Base-by-base conservation (phyloP, 208 protist species). In the Crithidia mellificae region DNA sequence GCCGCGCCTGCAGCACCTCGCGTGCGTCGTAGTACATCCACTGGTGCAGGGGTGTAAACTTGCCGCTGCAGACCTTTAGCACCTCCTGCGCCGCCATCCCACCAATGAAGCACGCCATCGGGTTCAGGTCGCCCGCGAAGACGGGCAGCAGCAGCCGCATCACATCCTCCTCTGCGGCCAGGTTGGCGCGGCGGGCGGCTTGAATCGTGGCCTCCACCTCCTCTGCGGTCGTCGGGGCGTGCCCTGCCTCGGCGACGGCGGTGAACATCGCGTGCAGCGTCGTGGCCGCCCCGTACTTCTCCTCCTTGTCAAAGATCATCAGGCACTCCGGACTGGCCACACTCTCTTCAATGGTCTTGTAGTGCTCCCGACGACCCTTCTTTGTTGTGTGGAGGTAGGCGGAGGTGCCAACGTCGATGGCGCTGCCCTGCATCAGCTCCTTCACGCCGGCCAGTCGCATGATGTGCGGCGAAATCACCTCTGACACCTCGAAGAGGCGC, bases 11-110 rank as follows among this genome's bases (percentile, higher is more conserved):
- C 30, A 97, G 77, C 49, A 94, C 46, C 74, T 99, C 98, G 12
- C 97, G 74, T 24, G 81, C 84, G 68, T 99, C 98, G 77, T 97
- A 99, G 83, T 98, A 98, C 17, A 98, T 38, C 91, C 91, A 99
- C 71, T 98, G 97, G 22, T 91, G 72, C n/a, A 99, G 68, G 8
- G 98, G 98, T 0, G 89, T 93, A 78, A 98, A 99, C 86, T 99
- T 99, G 25, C 95, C 95, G 47, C 91, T 95, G 68, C 90, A 80
- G 32, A 93, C 77, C 83, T 99, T 99, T 46, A 99, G 74, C 30
- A 92, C 91, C 72, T 99, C 98, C 84, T 99, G 98, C 9, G 96
- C 88, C 6, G 96, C 96, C 65, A 99, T 77, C 39, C 95, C 94
- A 54, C 97, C 98, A 59, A 99, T 80, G 36, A 98, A 85, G 68